Evolutionary conservation across 352 stramenopile species (phyloP), one percentile per base, ranked within the genome.

Genomic region (Globisporangium takayamanum): DNA sequence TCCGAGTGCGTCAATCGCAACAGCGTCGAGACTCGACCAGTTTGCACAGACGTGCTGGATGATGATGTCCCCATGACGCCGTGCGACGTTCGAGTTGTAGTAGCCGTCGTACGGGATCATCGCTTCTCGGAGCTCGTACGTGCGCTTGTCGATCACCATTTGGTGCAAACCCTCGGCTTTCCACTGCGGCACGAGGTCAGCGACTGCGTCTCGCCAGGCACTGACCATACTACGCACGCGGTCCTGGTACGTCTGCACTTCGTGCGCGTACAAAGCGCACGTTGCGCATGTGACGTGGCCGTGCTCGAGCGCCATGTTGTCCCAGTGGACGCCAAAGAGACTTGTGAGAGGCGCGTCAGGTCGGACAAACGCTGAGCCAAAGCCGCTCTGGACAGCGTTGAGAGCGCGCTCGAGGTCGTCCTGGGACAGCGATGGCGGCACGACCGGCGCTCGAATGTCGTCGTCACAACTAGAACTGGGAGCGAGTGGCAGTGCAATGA

Each of bases 311-410:
- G 65, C 53, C 74, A 84, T 84, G 20, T 80, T 84, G 57, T 84
- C 74, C 74, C 74, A 84, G 53, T 84, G 74, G n/a, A 84, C 67
- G n/a, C 74, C 74, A 65, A 84, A 84, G 12, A 84, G 63, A 3
- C 71, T 80, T 51, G 74, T 73, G 30, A 79, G 28, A 2, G 44
- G 44, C 30, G 67, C 59, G 14, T 64, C 57, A 33, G 70, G 60
- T 5, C 46, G 8, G 7, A 56, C 57, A 41, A 69, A 61, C 10
- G 48, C 47, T 1, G 53, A 53, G 26, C 52, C 53, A 44, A 61
- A 62, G 44, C 58, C 58, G 16, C 25, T 55, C 8, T 69, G 52
- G 8, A 64, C 18, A 2, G 5, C n/a, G 39, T 69, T 54, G 45
- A 65, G 44, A 26, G 47, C 37, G 25, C n/a, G 39, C 45, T 45